Evolutionary conservation across 176 grass and related monocot genomes (phyloP).

Genomic region (Oryza australiensis): DNA sequence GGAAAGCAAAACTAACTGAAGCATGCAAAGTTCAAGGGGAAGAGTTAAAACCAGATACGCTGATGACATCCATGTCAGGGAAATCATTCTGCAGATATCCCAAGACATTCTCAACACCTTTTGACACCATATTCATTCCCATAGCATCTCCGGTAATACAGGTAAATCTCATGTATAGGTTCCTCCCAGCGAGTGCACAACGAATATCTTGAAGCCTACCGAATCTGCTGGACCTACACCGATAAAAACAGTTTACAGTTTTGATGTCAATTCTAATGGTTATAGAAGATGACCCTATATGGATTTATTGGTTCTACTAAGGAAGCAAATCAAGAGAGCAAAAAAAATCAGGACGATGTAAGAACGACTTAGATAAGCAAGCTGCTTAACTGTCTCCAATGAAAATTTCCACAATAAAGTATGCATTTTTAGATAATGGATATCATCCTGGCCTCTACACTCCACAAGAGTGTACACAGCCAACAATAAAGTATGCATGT

Average conservation of each 20-base stretch:
- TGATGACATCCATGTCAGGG: conserved; percentile 76
- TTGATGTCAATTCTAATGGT: conserved; percentile 14
- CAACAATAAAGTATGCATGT: neutral
- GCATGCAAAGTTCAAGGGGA: conserved; percentile 18
- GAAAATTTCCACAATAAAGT: neutral
- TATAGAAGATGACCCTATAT: neutral
- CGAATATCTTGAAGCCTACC: conserved; percentile 61
- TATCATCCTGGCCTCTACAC: neutral
- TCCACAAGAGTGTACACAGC: too few species aligned
- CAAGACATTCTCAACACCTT: conserved; percentile 83
- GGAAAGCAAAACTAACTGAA: conserved; percentile 7
- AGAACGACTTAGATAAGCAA: neutral
- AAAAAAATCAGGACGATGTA: neutral
- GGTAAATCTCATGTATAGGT: conserved; percentile 72
- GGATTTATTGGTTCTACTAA: neutral
- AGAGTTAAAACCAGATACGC: conserved; percentile 66
- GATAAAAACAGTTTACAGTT: conserved; percentile 16
- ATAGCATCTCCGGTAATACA: conserved; percentile 88
- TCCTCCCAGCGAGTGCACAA: conserved; percentile 78
- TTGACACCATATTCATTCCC: conserved; percentile 94
- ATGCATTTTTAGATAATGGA: neutral
- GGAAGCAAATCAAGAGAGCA: neutral
- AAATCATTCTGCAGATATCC: conserved; percentile 62
- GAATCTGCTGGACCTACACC: conserved; percentile 79
- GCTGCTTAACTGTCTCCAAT: neutral